These are phyloP conservation scores for Saitozyma podzolica DNA, from an alignment of 768 basidiomycete genomes.

Conservation along the genomic window DNA sequence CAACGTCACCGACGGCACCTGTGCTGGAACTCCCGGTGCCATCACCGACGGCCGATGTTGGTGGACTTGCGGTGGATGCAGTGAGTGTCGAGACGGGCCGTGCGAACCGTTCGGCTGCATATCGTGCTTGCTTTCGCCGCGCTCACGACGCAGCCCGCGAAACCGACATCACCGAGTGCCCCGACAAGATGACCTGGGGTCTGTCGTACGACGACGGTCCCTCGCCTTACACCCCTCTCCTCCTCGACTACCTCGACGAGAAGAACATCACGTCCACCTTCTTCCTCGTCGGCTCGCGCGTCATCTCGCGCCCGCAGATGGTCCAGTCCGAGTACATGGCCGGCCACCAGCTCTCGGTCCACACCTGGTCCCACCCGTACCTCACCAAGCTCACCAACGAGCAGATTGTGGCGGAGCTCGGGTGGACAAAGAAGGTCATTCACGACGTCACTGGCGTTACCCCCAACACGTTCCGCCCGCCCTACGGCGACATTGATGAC, in stretches of 20 bases:
- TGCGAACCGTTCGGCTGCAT: not conserved
- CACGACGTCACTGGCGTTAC: conserved; percentile 72
- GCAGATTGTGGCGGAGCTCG: conserved; percentile 81
- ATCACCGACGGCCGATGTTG: conserved; percentile 66
- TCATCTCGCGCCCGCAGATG: conserved; percentile 68
- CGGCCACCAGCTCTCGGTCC: conserved; percentile 79
- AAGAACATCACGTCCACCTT: conserved; percentile 74
- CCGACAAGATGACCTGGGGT: conserved; percentile 64
- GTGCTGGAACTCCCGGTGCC: conserved; percentile 63
- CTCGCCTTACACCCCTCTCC: conserved; percentile 69
- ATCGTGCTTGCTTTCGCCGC: not conserved
- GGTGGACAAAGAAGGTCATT: conserved; percentile 83
- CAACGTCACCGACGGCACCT: conserved; percentile 52
- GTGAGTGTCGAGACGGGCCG: conserved; percentile 16
- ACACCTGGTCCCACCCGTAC: conserved; percentile 81
- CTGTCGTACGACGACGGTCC: conserved; percentile 68
- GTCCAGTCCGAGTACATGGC: conserved; percentile 73
- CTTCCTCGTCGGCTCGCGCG: conserved; percentile 83
- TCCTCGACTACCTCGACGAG: conserved; percentile 69
- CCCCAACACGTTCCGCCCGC: conserved; percentile 76
- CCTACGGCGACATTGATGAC: conserved; percentile 66
- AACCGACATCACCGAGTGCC: conserved; percentile 76
- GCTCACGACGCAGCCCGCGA: conserved; percentile 45
- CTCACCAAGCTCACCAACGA: conserved; percentile 75
- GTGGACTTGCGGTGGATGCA: conserved; percentile 80